Conservation (phyloP, 148 eudicot species). For the Fagopyrum homotropicum region DNA sequence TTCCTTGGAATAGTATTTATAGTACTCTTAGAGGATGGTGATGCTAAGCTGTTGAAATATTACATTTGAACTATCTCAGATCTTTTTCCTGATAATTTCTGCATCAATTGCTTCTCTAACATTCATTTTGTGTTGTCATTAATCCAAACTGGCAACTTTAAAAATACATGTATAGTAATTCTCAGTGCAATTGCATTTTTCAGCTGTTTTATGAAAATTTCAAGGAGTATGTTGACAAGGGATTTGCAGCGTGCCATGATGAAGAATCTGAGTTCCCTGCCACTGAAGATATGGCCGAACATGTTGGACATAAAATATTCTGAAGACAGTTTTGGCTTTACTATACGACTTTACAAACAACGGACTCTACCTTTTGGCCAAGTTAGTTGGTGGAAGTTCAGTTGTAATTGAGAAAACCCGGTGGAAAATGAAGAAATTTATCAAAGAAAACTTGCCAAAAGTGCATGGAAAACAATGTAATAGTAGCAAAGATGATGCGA, state of each 20-base stretch:
- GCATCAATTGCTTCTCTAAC: neutral
- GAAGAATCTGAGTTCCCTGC: constrained; percentile 13
- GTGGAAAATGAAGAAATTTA: constrained; percentile 47
- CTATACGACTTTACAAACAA: constrained; percentile 57
- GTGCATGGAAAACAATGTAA: constrained; percentile 15
- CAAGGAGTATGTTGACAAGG: constrained; percentile 40
- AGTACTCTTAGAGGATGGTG: too few relatives aligned
- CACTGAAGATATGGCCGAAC: constrained; percentile 11
- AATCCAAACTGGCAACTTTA: neutral
- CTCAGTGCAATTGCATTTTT: constrained; percentile 9
- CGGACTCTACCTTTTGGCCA: constrained; percentile 47
- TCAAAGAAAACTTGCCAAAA: constrained; percentile 33
- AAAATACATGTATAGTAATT: neutral
- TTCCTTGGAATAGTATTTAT: too few relatives aligned
- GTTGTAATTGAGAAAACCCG: constrained; percentile 47
- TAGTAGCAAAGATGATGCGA: constrained; percentile 11
- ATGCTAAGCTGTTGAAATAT: too few relatives aligned
- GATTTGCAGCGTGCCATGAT: constrained; percentile 31
- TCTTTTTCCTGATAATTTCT: too few relatives aligned
- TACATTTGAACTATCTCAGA: too few relatives aligned
- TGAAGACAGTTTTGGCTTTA: constrained; percentile 26
- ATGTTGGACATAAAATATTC: constrained; percentile 14
- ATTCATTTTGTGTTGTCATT: neutral
- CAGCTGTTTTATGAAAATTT: constrained; percentile 56
- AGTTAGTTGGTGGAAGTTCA: constrained; percentile 41